Base-by-base conservation (phyloP, 768 basidiomycete genomes). In the Coprinopsis cinerea region DNA sequence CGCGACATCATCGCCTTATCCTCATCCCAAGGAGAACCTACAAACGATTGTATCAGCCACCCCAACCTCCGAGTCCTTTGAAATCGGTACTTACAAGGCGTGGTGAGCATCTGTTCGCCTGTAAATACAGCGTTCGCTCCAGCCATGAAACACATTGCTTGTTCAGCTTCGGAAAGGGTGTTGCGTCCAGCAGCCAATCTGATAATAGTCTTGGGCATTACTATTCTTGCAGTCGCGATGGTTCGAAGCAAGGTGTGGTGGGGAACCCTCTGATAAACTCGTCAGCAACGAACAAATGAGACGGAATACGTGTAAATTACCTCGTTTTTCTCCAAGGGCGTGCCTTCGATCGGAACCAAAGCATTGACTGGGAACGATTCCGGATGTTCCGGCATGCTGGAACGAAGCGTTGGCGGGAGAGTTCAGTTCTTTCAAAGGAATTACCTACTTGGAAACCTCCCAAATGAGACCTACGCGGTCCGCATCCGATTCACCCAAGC, bases 281-380 rank as follows among this genome's bases (percentile, higher is more conserved):
- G 52, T 48, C 34, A 39, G 32, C 60, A 43, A 58, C 26, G 9
- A 25, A 26, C 46, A 36, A 25, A 34, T 41, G 28, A 64, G 48
- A 84, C 74, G 49, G 75, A 78, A 79, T 82, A 52, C 36, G 42
- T 28, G 17, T 11, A 34, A 52, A 45, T 49, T 58, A 85, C 92
- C 66, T 94, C 88, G 61, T 98, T 98, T 52, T 77, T 72, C 67
- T 93, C 93, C 40, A 98, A 69, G 11, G 95, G 95, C 4, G 95
- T 98, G 28, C 95, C 95, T 56, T 85, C 76, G 53, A 98, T 97
- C 13, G 95, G 93, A 1, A 98, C 95, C 49, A 98, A 76, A 13
- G 95, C 94, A 65, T 98, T 98, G 53, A 98, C 94, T 0, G 95
- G 95, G 75, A 98, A 98, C 3, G 91, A 94, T 65, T 98, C 95